phyloP scores from a whole-genome alignment of 2,329 filamentous ascomycete species.

The Alternaria arbusti region DNA sequence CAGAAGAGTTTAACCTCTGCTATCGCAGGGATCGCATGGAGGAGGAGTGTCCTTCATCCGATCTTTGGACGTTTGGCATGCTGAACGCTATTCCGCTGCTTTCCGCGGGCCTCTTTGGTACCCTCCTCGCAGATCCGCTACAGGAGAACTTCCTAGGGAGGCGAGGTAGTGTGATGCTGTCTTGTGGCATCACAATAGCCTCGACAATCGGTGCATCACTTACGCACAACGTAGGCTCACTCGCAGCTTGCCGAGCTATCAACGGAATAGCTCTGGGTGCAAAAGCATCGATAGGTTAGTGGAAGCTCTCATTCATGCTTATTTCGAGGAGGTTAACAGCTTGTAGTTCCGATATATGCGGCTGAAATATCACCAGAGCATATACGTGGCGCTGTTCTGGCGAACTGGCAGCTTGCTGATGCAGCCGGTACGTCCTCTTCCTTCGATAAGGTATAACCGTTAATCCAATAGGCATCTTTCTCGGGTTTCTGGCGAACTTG shows the following conservation, averaged over 20 bases:
- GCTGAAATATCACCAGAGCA: constrained; percentile 30
- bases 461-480: constrained; percentile 18
- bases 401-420: constrained; percentile 33
- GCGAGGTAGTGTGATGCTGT: constrained; percentile 27
- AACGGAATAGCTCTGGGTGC: constrained; percentile 29
- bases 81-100: constrained; percentile 28
- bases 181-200: constrained; percentile 23
- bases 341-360: constrained; percentile 26
- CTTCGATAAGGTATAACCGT: neutral
- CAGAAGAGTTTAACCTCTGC: constrained; percentile 20
- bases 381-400: constrained; percentile 27
- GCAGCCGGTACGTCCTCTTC: constrained; percentile 14
- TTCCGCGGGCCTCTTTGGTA: constrained; percentile 28
- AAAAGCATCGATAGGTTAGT: constrained; percentile 26
- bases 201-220: constrained; percentile 29
- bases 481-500: constrained; percentile 25
- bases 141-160: constrained; percentile 29
- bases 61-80: constrained; percentile 30
- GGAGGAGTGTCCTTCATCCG: constrained; percentile 5
- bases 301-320: neutral
- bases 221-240: constrained; percentile 20
- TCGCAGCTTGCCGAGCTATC: constrained; percentile 26
- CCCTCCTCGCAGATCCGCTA: constrained; percentile 24
- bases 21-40: too few relatives aligned
- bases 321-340: neutral